Evolutionary conservation across 495 filamentous ascomycete species (phyloP), one percentile per base, ranked within the genome.

Genomic region (Hypoxylon crocopeplum): DNA sequence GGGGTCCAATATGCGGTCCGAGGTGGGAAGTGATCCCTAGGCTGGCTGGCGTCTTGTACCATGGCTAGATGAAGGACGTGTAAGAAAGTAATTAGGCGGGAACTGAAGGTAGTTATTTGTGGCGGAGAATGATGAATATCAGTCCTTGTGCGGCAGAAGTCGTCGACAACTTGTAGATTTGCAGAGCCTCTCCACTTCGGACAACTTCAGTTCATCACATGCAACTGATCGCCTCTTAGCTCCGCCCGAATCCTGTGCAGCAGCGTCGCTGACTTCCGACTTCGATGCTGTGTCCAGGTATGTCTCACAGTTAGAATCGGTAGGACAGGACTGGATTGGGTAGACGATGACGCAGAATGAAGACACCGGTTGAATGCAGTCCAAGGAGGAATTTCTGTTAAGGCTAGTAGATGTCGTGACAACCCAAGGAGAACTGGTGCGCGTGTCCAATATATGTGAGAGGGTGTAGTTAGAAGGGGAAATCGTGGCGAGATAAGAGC

Each of bases 321-420:
- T 50, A 52, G 49, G 60, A 58, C 41, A 21, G 30, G 38, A 10
- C 24, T 58, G 32, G 21, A 33, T 39, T 58, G 48, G 49, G 39
- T 53, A n/a, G 30, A 45, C 38, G 48, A 59, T 37, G 54, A 54
- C 40, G 37, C 15, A 58, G 44, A 58, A 41, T 25, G 33, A 58
- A 58, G 44, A 45, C 38, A 24, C 41, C 54, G 60, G 60, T 54
- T 58, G 38, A 55, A 44, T 54, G 48, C 54, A 64, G 60, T 49
- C 30, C 15, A 42, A 45, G 44, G 37, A 54, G 33, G 27, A 36
- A 50, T 53, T 42, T 48, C 44, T 53, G 48, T 58, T 42, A 61
- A 52, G 61, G 39, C 56, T 65, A 65, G 46, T 59, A 65, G 56
- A 65, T 65, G 62, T 53, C 41, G 62, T 65, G 62, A 47, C 27